Base-by-base conservation (phyloP, 2,329 filamentous ascomycete genomes). In the Alternaria alternata region DNA sequence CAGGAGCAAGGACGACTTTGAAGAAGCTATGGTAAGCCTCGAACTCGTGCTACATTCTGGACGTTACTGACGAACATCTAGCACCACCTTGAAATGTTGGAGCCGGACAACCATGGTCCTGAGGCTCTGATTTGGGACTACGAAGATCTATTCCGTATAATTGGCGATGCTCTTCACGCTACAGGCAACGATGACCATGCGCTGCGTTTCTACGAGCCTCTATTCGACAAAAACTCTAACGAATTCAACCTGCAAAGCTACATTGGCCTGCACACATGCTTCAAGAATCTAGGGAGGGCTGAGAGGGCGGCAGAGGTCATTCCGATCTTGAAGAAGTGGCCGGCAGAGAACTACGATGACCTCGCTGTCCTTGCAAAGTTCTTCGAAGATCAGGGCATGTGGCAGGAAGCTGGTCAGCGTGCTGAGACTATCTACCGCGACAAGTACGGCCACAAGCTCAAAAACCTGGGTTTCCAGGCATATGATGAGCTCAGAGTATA, bases 331-430 rank as follows among this genome's bases (percentile, higher is more conserved):
- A 88, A 93, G 38, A 87, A 92, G 52, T 85, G 88, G 60, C 91
- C 96, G 63, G 82, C 88, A 44, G 83, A 87, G 41, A 89, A 90
- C 59, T 88, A 94, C 48, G 89, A 93, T 63, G 91, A 92, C 39
- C 89, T 92, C 39, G 88, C 91, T 30, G 88, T 92, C 69, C 83
- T 97, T 9, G 92, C 92, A 12, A 93, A 91, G 70, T 87, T 97
- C 77, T 97, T 96, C 72, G 92, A 96, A 75, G 74, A 76, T 62
- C 64, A 88, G 85, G 64, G 86, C 86, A 44, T 89, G 89, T 63
- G 87, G 90, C 79, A 88, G 86, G 73, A 75, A 48, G 75, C 76
- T 36, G 67, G 70, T 58, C 62, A 71, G 39, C 70, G 73, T 51
- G 76, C 68, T 22, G 90, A 93, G 70, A 88, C 92, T 70, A 93